These are phyloP conservation scores for Rosa rugosa DNA, from an alignment of 306 rosid species.

Conservation along the genomic window DNA sequence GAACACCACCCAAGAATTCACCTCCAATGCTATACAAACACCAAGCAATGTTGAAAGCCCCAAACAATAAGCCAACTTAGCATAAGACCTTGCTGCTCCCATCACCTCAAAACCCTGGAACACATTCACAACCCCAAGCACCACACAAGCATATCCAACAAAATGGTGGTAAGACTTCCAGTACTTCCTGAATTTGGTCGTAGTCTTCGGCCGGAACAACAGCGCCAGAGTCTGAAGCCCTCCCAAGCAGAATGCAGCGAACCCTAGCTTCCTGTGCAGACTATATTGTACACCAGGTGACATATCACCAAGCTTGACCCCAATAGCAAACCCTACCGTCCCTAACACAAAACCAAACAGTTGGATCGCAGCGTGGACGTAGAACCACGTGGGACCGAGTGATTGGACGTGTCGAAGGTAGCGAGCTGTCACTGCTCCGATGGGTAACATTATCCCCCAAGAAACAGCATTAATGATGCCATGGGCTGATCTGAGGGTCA, in stretches of 20 bases:
- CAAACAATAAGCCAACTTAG: slow-evolving; percentile 69
- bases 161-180: slow-evolving; percentile 96
- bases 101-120: slow-evolving; percentile 85
- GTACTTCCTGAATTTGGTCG: slow-evolving; percentile 79
- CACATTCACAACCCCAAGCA: slow-evolving; percentile 83
- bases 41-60: slow-evolving; percentile 73
- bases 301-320: slow-evolving; percentile 58
- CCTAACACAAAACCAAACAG: slow-evolving; percentile 62
- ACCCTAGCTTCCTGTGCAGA: slow-evolving; percentile 80
- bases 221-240: slow-evolving; percentile 74
- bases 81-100: slow-evolving; percentile 80
- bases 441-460: slow-evolving; percentile 77
- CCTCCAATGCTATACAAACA: slow-evolving; percentile 72
- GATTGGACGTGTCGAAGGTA: slow-evolving; percentile 68
- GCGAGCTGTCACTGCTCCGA: slow-evolving; percentile 80
- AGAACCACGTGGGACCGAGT: slow-evolving; percentile 83
- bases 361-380: slow-evolving; percentile 76
- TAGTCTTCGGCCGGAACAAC: slow-evolving; percentile 73
- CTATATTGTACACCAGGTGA: slow-evolving; percentile 76
- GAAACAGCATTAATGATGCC: slow-evolving; percentile 71
- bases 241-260: slow-evolving; percentile 64
- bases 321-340: slow-evolving; percentile 66
- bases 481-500: slow-evolving; percentile 47
- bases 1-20: slow-evolving; percentile 89
- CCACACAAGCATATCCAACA: slow-evolving; percentile 93